Conservation (phyloP, 108 stramenopile genomes). For the Skeletonema tropicum region DNA sequence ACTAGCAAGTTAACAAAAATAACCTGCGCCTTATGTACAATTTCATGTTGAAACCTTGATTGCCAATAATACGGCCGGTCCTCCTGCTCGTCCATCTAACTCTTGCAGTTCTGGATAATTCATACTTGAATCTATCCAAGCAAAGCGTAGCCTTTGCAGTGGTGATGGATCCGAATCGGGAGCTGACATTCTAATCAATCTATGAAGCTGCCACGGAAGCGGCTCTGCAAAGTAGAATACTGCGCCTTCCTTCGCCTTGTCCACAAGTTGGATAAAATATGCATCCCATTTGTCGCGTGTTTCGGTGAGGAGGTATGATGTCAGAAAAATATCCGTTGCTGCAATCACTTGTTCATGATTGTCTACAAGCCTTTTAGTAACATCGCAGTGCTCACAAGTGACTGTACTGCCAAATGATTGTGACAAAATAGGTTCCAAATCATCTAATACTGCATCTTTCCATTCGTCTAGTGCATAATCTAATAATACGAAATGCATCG, state of each 20-base stretch:
- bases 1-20: background rate
- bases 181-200: conserved; percentile 31
- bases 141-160: conserved; percentile 35
- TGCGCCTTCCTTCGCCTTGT: conserved; percentile 39
- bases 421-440: conserved; percentile 50
- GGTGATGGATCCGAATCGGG: conserved; percentile 8
- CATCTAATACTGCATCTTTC: conserved; percentile 57
- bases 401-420: conserved; percentile 36
- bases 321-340: conserved; percentile 56
- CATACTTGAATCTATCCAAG: conserved; percentile 84
- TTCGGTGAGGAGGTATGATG: conserved; percentile 77
- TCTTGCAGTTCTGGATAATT: conserved; percentile 58
- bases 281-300: conserved; percentile 64
- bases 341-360: background rate
- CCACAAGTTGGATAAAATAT: conserved; percentile 54
- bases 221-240: conserved; percentile 78
- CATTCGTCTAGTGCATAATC: conserved; percentile 76
- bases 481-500: conserved; percentile 31
- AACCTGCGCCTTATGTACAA: background rate
- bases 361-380: conserved; percentile 46
- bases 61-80: conserved; percentile 67
- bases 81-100: conserved; percentile 62
- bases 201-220: conserved; percentile 77
- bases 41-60: conserved; percentile 30
- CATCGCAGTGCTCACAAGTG: conserved; percentile 50